phyloP scores from a whole-genome alignment of 2,329 filamentous ascomycete species.

The Epichloe bromicola region DNA sequence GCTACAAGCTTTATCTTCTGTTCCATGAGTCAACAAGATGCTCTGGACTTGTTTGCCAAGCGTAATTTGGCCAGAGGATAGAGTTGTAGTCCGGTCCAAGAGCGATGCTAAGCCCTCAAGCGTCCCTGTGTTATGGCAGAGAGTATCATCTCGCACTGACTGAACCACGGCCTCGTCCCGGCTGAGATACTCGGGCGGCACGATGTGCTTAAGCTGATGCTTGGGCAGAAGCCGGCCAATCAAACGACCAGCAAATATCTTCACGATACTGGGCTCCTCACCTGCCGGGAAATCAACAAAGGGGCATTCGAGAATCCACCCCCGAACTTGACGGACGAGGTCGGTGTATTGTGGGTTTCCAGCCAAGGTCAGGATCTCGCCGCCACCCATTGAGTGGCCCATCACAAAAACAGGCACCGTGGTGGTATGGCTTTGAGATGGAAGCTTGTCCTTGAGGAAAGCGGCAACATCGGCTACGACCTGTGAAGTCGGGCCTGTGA shows the following conservation, averaged over 20 bases:
- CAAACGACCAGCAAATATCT: slow-evolving; percentile 52
- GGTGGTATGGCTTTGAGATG: slow-evolving; percentile 19
- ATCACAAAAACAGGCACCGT: slow-evolving; percentile 61
- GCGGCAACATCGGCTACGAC: slow-evolving; percentile 70
- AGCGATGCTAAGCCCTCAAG: slow-evolving; percentile 67
- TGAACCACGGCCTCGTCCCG: slow-evolving; percentile 52
- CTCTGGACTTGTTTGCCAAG: slow-evolving; percentile 43
- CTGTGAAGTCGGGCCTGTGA: slow-evolving; percentile 57
- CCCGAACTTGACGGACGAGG: slow-evolving; percentile 48
- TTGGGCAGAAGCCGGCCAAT: slow-evolving; percentile 55
- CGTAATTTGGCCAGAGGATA: slow-evolving; percentile 42
- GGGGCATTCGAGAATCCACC: slow-evolving; percentile 65
- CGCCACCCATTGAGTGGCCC: slow-evolving; percentile 87
- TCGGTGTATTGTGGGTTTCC: slow-evolving; percentile 37
- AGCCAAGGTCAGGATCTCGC: slow-evolving; percentile 53
- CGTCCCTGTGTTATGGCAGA: slow-evolving; percentile 76
- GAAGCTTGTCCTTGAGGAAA: slow-evolving; percentile 52
- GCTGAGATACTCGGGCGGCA: slow-evolving; percentile 51
- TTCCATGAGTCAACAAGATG: slow-evolving; percentile 66
- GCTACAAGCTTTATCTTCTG: slow-evolving; percentile 56
- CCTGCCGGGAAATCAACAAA: slow-evolving; percentile 61
- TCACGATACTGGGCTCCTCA: slow-evolving; percentile 49
- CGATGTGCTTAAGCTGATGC: slow-evolving; percentile 50
- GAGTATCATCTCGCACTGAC: slow-evolving; percentile 48
- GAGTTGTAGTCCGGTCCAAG: slow-evolving; percentile 55